phyloP scores from a whole-genome alignment of 768 basidiomycete genomes.

The Aureoboletus auriporus region DNA sequence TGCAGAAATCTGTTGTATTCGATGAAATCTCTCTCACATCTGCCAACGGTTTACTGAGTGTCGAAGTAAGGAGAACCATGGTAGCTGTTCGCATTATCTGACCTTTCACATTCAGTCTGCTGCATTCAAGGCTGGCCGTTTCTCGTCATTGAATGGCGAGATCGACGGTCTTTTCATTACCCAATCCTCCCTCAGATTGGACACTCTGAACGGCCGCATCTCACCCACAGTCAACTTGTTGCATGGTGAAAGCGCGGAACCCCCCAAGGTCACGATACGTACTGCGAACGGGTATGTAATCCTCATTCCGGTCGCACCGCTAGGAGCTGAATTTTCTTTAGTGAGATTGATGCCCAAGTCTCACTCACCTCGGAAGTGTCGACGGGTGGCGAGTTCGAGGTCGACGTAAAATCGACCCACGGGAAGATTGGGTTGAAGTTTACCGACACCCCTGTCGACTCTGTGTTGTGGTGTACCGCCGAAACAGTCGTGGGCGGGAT shows the following conservation, averaged over 20 bases:
- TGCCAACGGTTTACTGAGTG: slow-evolving; percentile 32
- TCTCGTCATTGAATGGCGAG: slow-evolving; percentile 41
- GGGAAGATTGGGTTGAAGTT: slow-evolving; percentile 28
- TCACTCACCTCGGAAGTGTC: slow-evolving; percentile 29
- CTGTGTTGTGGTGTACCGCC: slow-evolving; percentile 30
- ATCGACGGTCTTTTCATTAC: slow-evolving; percentile 44
- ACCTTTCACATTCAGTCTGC: slow-evolving; percentile 29
- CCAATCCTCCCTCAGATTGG: slow-evolving; percentile 31
- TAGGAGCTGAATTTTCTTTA: slow-evolving; percentile 9
- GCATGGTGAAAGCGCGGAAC: slow-evolving; percentile 21
- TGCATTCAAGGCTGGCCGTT: slow-evolving; percentile 19
- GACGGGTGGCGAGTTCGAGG: slow-evolving; percentile 31
- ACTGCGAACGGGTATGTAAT: slow-evolving; percentile 42
- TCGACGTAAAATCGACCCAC: slow-evolving; percentile 29
- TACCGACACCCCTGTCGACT: slow-evolving; percentile 31
- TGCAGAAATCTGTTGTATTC: slow-evolving; percentile 36
- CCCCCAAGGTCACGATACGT: slow-evolving; percentile 29
- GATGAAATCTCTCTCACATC: slow-evolving; percentile 32
- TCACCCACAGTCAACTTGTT: slow-evolving; percentile 34
- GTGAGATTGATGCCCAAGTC: slow-evolving; percentile 19
- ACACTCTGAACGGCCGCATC: slow-evolving; percentile 40
- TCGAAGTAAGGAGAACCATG: slow-evolving; percentile 26
- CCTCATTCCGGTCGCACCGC: neutral
- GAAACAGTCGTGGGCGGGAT: slow-evolving; percentile 27
- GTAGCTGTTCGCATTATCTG: neutral